These are phyloP conservation scores for Periconia digitata DNA, from an alignment of 2,329 filamentous ascomycete species.

Conservation along the genomic window DNA sequence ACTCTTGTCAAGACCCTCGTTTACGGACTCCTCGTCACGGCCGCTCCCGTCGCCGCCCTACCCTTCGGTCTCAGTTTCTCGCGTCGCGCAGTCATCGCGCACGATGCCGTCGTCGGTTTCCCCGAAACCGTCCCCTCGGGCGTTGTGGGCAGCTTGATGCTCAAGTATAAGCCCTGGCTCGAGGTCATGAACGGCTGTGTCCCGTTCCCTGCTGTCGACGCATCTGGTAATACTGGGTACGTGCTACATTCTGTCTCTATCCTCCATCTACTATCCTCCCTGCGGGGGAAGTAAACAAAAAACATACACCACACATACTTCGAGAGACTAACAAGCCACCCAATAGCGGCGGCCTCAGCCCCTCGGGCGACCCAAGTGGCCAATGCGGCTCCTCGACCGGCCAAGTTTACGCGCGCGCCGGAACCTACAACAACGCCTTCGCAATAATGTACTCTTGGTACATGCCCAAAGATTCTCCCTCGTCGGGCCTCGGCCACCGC, in stretches of 20 bases:
- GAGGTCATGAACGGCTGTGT: conserved; percentile 62
- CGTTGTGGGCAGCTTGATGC: conserved; percentile 51
- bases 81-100: conserved; percentile 47
- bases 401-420: conserved; percentile 54
- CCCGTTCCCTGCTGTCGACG: conserved; percentile 63
- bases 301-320: background rate
- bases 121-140: conserved; percentile 54
- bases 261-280: background rate
- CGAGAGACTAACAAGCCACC: background rate
- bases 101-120: conserved; percentile 56
- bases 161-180: conserved; percentile 60
- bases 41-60: conserved; percentile 22
- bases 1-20: conserved; percentile 22
- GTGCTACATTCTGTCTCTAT: conserved; percentile 11
- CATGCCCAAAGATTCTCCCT: conserved; percentile 53
- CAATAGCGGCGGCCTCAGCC: conserved; percentile 47
- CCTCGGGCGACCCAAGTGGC: conserved; percentile 43
- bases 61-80: conserved; percentile 18
- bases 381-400: conserved; percentile 50
- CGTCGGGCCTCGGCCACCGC: conserved; percentile 51
- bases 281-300: background rate
- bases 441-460: conserved; percentile 59
- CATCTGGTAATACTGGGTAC: conserved; percentile 59
- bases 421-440: conserved; percentile 45
- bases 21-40: conserved; percentile 23